Evolutionary conservation across 441 rosid species (phyloP), one percentile per base, ranked within the genome.

Genomic region (Manihot esculenta): DNA sequence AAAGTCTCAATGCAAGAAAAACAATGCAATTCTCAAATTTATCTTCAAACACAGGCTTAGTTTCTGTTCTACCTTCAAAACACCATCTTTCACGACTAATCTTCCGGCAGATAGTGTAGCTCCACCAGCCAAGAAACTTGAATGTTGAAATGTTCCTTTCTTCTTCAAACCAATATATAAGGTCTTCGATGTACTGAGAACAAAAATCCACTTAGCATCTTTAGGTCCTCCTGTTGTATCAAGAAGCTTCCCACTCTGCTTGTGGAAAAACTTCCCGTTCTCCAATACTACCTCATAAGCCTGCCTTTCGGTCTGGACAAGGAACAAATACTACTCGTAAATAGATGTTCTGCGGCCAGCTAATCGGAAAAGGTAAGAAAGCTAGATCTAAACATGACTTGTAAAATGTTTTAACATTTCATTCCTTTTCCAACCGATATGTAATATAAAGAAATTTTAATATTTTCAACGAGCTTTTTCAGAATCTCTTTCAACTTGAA

Each of bases 71-170:
- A 91, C 98, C 97, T 89, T 87, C 14, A 95, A 88, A 64, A 82
- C 62, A n/a, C 99, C 99, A 65, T 76, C 54, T 79, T 95, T 90
- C 7, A 83, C 89, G 57, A 86, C 85, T 78, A 95, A 70, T 86
- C 95, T 88, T 72, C 99, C 97, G 20, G 98, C 99, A n/a, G 99
- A 89, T 20, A 78, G 80, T 20, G 96, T 92, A 62, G 97, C 97
- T 76, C 98, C 98, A 47, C 99, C 99, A 27, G 97, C 98, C 85
- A 95, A 84, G 82, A 93, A 95, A 82, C 99, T 95, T 26, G 97
- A 95, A 77, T 93, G 98, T 73, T 95, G 98, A 81, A 95, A 95
- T 21, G 82, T 87, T 50, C 99, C 98, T 81, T 93, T 95, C 68
- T 73, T 86, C 86, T 95, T 95, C 83, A 78, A 64, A 14, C 91